Evolutionary conservation across 208 protist genomes (phyloP), one percentile per base, ranked within the genome.

Genomic region (Phytomonas sp.): DNA sequence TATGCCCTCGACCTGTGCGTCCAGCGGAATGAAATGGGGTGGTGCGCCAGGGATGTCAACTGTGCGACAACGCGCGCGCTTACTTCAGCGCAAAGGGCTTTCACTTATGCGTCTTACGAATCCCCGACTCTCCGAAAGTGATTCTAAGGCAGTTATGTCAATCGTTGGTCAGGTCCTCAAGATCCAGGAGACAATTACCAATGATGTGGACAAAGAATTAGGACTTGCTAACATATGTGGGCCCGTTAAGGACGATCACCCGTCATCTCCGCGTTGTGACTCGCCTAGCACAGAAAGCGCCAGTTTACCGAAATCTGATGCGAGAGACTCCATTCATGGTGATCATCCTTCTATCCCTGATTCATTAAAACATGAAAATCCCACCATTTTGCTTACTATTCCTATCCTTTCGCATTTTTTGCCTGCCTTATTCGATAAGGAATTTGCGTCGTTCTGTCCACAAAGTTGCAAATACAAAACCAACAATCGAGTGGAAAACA

Each of bases 331-430:
- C 2, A 56, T 26, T 56, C 6, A 56, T 26, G 46, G 23, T 23
- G 17, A 5, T 26, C 20, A 26, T 23, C 46, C 20, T 7, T 7
- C 26, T 23, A 56, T 56, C 20, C 5, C 46, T 6, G 46, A 56
- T 6, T 26, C 20, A 56, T 56, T 26, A 6, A 26, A 0, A 26
- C 20, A 26, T 53, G 28, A 56, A 59, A 75, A 36, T 36, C 40
- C 36, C 29, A 34, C 17, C 61, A 62, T 32, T 72, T 28, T 17
- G 34, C 26, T 68, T 76, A 6, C 62, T 60, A 59, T 73, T 71
- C 66, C 61, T 59, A 46, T 72, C 37, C 32, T 71, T 66, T 31
- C 30, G 23, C 31, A 34, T 26, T 5, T 65, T 34, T 63, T 13
- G 32, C 34, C 61, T 40, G 31, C 15, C 5, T 65, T 40, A 43